phyloP scores from a whole-genome alignment of 192 early-diverging fungal genomes.

The Gaertneriomyces sp. region DNA sequence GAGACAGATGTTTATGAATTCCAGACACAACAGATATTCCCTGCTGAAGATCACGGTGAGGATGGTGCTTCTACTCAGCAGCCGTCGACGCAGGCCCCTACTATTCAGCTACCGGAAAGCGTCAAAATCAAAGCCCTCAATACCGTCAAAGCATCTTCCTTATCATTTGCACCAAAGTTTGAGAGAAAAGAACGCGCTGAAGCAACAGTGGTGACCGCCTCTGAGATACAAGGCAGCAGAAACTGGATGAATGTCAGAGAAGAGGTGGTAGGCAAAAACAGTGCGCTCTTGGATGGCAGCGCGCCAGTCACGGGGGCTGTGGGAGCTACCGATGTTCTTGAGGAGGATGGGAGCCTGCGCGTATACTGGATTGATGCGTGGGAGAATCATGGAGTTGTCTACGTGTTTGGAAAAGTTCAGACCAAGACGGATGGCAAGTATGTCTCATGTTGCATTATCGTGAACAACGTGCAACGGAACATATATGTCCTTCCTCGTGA shows the following conservation, averaged over 20 bases:
- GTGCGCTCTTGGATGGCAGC: constrained; percentile 4
- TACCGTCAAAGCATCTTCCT: constrained; percentile 1
- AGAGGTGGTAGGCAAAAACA: constrained; percentile 19
- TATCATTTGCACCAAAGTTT: constrained; percentile 32
- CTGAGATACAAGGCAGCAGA: constrained; percentile 16
- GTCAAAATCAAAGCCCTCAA: constrained; percentile 27
- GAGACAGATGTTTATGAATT: constrained; percentile 5
- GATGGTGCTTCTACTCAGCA: not conserved
- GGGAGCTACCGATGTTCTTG: constrained; percentile 23
- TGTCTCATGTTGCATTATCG: constrained; percentile 78
- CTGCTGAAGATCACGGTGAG: constrained; percentile 1
- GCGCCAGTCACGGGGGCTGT: not conserved
- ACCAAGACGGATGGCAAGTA: constrained; percentile 51
- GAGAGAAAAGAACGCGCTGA: constrained; percentile 24
- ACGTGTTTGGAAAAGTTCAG: constrained; percentile 87
- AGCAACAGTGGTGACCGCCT: constrained; percentile 32
- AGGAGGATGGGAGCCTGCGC: constrained; percentile 55
- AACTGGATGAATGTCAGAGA: constrained; percentile 43
- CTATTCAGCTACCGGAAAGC: not conserved
- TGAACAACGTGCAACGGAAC: constrained; percentile 79
- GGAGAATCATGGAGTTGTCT: constrained; percentile 77
- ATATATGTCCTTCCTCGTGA: constrained; percentile 86
- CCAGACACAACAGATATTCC: constrained; percentile 2
- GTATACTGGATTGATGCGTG: constrained; percentile 93
- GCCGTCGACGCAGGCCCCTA: not conserved